Evolutionary conservation across 2,329 filamentous ascomycete species (phyloP), one percentile per base, ranked within the genome.

Genomic region (Onygenales sp.): DNA sequence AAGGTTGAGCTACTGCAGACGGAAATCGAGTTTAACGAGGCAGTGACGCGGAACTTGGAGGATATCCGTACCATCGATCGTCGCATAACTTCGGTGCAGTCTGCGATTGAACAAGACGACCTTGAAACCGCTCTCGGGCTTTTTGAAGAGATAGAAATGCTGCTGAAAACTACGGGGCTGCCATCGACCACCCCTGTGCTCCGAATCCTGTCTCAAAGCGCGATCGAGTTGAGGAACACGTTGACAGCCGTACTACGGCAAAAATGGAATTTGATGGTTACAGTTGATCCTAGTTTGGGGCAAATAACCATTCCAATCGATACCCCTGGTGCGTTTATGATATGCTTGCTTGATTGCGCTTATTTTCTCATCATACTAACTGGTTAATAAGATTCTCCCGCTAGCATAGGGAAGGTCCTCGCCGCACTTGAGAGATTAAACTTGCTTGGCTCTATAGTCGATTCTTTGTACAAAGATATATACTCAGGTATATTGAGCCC

Each of bases 191-290:
- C 64, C n/a, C 69, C 66, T 58, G 64, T 73, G 36, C 63, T 67
- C 58, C 59, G 78, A 53, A 72, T 94, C 27, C 71, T 95, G 3
- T 78, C 84, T 57, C 69, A 81, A 44, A 80, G 85, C 57, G 78
- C 81, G 2, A 81, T 82, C 31, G 81, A 84, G 61, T 72, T 95
- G 54, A 84, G 84, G 57, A 77, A 79, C 2, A 76, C 80, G 17
- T 78, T 93, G 21, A 79, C 83, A 54, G 80, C 85, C 42, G 80
- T 81, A 7, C 78, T 93, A 41, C 79, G 81, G 43, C 75, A 77
- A 52, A 78, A 84, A n/a, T 96, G 90, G 89, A 79, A 80, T 54
- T 73, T 77, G 0, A 73, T 92, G 43, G 73, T 95, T 10, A 69
- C 75, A 1, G 69, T 90, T 14, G 81, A 92, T 62, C 67, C 74